Evolutionary conservation across 805 yeast genomes (phyloP).

Genomic region (Teunomyces funiuensis): DNA sequence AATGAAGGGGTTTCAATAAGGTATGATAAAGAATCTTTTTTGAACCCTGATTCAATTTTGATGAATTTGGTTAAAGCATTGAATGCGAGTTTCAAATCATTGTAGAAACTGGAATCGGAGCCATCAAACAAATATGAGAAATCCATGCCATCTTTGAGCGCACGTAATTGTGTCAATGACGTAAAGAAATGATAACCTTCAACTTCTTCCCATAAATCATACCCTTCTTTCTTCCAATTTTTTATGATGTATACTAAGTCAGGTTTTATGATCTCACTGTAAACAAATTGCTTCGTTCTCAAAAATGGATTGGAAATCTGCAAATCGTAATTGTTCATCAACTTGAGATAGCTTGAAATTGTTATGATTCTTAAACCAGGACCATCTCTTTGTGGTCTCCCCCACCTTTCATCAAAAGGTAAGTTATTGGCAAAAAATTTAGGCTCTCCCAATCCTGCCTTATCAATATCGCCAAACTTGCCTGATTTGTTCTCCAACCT

Average conservation of each 20-base stretch:
- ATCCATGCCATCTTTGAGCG: constrained; percentile 56
- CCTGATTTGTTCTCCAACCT: constrained; percentile 72
- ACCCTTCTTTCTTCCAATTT: constrained; percentile 67
- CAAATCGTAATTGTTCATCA: constrained; percentile 33
- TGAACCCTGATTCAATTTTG: constrained; percentile 42
- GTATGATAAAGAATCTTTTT: constrained; percentile 41
- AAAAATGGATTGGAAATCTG: constrained; percentile 26
- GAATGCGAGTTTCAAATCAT: constrained; percentile 28
- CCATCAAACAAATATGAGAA: constrained; percentile 30
- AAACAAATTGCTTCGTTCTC: constrained; percentile 40
- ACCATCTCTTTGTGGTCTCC: constrained; percentile 95
- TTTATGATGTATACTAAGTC: constrained; percentile 65
- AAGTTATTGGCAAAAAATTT: constrained; percentile 70
- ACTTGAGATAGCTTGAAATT: constrained; percentile 52
- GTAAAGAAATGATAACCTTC: constrained; percentile 78
- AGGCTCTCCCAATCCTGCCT: constrained; percentile 83
- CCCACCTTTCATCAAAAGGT: constrained; percentile 73
- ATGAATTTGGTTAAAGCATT: constrained; percentile 39
- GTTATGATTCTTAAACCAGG: constrained; percentile 81
- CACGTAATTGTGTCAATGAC: constrained; percentile 67
- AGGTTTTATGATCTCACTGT: constrained; percentile 54
- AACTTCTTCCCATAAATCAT: constrained; percentile 93
- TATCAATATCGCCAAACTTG: constrained; percentile 35
- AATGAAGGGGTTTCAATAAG: constrained; percentile 67
- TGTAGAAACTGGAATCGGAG: constrained; percentile 23